phyloP scores from a whole-genome alignment of 2,329 filamentous ascomycete genomes.

The Colletotrichum cordylinicola region DNA sequence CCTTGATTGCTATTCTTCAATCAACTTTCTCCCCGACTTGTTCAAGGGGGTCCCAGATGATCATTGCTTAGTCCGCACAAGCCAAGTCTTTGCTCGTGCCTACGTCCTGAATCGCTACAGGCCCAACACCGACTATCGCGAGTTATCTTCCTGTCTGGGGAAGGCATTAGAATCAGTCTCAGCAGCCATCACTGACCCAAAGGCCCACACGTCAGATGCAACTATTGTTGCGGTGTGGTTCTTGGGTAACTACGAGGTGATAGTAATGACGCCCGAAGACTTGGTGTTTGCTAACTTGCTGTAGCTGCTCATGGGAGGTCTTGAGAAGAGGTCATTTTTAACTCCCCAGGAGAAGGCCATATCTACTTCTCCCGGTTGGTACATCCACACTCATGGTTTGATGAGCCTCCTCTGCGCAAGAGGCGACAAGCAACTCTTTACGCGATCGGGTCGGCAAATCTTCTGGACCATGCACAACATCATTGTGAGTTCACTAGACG shows the following conservation, averaged over 20 bases:
- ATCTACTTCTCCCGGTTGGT: constrained; percentile 29
- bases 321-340: constrained; percentile 23
- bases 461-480: constrained; percentile 46
- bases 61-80: constrained; percentile 43
- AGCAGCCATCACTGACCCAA: constrained; percentile 36
- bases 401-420: constrained; percentile 41
- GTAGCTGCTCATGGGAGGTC: constrained; percentile 42
- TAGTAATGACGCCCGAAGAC: background rate
- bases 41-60: constrained; percentile 30
- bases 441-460: constrained; percentile 29
- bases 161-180: constrained; percentile 43
- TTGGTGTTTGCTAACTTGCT: background rate
- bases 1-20: constrained; percentile 39
- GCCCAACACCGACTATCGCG: constrained; percentile 33
- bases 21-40: constrained; percentile 38
- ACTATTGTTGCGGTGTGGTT: constrained; percentile 46
- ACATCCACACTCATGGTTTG: constrained; percentile 40
- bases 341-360: background rate
- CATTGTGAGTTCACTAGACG: constrained; percentile 34
- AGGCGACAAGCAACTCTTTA: constrained; percentile 31
- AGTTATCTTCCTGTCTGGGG: constrained; percentile 40
- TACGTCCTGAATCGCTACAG: constrained; percentile 42
- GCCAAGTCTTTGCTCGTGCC: constrained; percentile 45
- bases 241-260: constrained; percentile 44
- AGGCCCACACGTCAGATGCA: constrained; percentile 33